phyloP scores from a whole-genome alignment of 140 eudicot species.

The Stevia rebaudiana region DNA sequence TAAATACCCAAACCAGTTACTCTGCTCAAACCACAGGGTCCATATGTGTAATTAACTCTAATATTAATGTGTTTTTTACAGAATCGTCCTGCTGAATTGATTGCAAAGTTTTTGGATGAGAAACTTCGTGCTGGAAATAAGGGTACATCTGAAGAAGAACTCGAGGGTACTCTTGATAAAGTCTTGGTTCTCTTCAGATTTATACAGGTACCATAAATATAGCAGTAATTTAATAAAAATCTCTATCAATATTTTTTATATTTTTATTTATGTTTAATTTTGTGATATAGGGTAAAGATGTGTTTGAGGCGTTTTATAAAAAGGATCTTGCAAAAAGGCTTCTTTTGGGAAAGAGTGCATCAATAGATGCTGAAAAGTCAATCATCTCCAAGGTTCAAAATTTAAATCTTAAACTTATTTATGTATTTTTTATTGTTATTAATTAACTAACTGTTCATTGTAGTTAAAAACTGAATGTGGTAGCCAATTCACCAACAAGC shows the following conservation, averaged over 20 bases:
- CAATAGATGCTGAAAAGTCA: conserved; percentile 95
- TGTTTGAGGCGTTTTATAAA: conserved; percentile 88
- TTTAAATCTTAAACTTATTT: conserved; percentile 21
- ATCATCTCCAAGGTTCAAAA: conserved; percentile 80
- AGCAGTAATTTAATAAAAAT: not conserved
- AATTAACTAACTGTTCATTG: conserved; percentile 8
- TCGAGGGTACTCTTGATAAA: conserved; percentile 96
- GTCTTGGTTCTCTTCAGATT: conserved; percentile 84
- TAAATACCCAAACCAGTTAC: too few species aligned
- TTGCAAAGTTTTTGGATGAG: conserved; percentile 88
- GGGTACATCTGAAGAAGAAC: conserved; percentile 95
- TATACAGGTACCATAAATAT: conserved; percentile 54
- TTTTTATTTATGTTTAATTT: not conserved
- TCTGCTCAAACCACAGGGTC: too few species aligned
- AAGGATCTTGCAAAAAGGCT: conserved; percentile 95
- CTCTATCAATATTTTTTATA: not conserved
- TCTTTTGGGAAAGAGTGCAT: conserved; percentile 87
- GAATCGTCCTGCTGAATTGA: conserved; percentile 84
- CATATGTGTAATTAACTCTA: too few species aligned
- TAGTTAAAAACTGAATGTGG: conserved; percentile 92
- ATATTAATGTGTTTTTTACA: conserved; percentile 19
- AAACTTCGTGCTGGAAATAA: conserved; percentile 93
- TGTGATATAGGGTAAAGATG: conserved; percentile 78
- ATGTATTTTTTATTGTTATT: not conserved
- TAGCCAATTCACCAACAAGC: conserved; percentile 91